Evolutionary conservation across 2,329 filamentous ascomycete species (phyloP).

Genomic region (Fusarium clavum): DNA sequence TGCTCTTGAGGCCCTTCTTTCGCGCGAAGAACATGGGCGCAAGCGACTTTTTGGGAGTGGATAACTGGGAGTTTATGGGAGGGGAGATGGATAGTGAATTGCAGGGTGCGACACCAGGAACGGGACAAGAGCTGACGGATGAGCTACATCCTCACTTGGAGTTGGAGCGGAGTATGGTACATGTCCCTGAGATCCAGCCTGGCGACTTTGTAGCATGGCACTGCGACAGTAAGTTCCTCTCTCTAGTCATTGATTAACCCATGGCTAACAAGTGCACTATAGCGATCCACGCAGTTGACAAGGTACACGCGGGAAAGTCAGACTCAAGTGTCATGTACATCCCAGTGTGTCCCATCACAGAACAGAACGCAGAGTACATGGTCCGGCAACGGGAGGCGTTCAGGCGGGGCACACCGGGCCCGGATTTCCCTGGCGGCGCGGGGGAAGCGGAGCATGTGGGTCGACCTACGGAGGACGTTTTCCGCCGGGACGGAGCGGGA

Average conservation of each 20-base stretch:
- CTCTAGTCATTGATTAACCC: no score
- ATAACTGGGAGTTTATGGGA: conserved; percentile 70
- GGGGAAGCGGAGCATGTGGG: conserved; percentile 70
- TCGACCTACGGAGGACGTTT: conserved; percentile 56
- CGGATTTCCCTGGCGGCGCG: conserved; percentile 77
- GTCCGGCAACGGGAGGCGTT: conserved; percentile 78
- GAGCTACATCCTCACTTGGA: conserved; percentile 79
- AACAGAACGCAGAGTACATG: conserved; percentile 78
- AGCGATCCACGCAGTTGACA: conserved; percentile 85
- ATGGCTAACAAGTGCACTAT: conserved; percentile 22
- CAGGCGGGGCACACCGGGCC: conserved; percentile 72
- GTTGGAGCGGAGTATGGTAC: conserved; percentile 74
- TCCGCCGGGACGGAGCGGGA: conserved; percentile 50
- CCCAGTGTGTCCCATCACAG: conserved; percentile 84
- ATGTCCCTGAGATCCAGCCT: conserved; percentile 74
- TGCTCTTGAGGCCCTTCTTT: conserved; percentile 88
- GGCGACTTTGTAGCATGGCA: conserved; percentile 89
- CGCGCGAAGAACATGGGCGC: conserved; percentile 54
- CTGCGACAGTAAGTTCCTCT: conserved; percentile 69
- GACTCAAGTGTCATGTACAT: conserved; percentile 93
- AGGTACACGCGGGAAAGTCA: conserved; percentile 73
- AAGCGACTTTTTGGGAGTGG: conserved; percentile 58
- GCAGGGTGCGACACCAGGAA: conserved; percentile 77
- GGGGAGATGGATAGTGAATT: conserved; percentile 67
- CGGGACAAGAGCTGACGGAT: conserved; percentile 75